Base-by-base conservation (phyloP, 257 asterid genomes). In the Oldenlandia corymbosa region DNA sequence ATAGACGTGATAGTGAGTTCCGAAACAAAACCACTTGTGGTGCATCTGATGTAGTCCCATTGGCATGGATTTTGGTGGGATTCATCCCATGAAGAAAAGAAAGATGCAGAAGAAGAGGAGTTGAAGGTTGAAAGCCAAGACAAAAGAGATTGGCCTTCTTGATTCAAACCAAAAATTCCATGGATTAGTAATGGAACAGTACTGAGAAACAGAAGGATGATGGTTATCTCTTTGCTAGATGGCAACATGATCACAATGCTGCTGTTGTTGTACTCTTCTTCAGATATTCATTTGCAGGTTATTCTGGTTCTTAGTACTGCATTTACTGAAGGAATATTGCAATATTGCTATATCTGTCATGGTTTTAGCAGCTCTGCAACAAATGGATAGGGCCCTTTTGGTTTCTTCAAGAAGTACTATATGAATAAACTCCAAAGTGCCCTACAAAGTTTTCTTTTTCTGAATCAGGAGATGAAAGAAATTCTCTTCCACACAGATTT, bases 41-140 rank as follows among this genome's bases (percentile, higher is more conserved):
- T 82, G 58, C 95, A 86, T 76, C 67, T 73, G 77, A 84, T 77
- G 83, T 73, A 79, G 65, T 86, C 79, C 95, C 95, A 86, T 18
- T 68, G 65, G 80, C 95, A 86, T 58, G 95, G 95, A 68, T 68
- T 80, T 31, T 39, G 71, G 34, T 80, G 83, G 0, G 71, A 54
- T 16, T 65, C 60, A 51, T 76, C 71, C 95, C 95, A 86, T 11
- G 95, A 82, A 49, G 84, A 78, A 79, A 86, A 86, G 51, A 51
- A 73, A 46, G 49, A 23, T 0, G 87, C 71, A 28, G 85, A 65
- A 0, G 91, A 81, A 0, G 91, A 81, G 21, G 87, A 69, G 58
- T 80, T 71, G 86, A 82, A 80, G 42, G 83, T 71, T 20, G 91
- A 76, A 69, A 86, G 84, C 91, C 95, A 86, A 54, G 85, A 62